Conservation (phyloP, 306 rosid species). For the Potentilla sterilis region DNA sequence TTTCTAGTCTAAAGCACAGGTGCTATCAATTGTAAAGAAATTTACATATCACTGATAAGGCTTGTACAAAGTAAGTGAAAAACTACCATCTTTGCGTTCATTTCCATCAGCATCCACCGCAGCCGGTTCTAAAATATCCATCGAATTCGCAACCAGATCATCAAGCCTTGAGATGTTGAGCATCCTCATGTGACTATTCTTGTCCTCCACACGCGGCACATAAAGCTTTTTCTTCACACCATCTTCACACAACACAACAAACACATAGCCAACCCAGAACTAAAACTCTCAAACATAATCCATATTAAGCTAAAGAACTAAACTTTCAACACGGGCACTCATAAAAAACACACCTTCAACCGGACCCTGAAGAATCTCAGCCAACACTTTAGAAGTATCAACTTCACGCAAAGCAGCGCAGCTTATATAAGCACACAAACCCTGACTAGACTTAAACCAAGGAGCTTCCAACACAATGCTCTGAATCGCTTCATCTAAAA, state of each 20-base stretch:
- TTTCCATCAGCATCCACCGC: constrained; percentile 74
- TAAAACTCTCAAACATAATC: neutral
- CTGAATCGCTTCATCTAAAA: constrained; percentile 64
- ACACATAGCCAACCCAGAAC: constrained; percentile 15
- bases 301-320: neutral
- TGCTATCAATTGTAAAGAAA: neutral
- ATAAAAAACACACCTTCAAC: constrained; percentile 31
- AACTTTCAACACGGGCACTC: neutral
- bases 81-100: constrained; percentile 82
- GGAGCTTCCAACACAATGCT: constrained; percentile 61
- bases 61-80: neutral
- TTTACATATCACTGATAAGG: neutral
- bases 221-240: constrained; percentile 51
- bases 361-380: constrained; percentile 47
- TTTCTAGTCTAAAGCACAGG: neutral
- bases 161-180: constrained; percentile 66
- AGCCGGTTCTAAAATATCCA: constrained; percentile 88
- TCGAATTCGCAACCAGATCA: constrained; percentile 86
- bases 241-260: constrained; percentile 35
- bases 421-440: constrained; percentile 82
- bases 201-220: constrained; percentile 96
- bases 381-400: constrained; percentile 61
- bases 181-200: constrained; percentile 89
- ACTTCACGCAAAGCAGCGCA: constrained; percentile 87
- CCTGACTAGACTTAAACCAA: constrained; percentile 70